Base-by-base conservation (phyloP, 2,329 filamentous ascomycete species). In the Grosmannia clavigera region DNA sequence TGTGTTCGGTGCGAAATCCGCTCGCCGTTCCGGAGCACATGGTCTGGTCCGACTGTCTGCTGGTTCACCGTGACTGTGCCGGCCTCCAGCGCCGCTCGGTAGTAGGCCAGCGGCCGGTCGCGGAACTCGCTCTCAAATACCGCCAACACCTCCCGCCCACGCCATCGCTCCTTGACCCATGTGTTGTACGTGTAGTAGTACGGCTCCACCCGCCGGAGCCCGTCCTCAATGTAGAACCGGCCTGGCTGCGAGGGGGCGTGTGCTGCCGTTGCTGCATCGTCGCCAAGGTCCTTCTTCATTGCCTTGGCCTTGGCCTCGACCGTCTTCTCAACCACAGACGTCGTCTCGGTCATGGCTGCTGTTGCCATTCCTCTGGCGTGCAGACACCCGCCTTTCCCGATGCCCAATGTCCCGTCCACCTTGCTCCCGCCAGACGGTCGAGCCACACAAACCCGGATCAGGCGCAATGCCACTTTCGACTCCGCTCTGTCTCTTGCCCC, bases 171-270 rank as follows among this genome's bases (percentile, higher is more conserved):
- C 74, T 97, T 99, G 77, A 89, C 94, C 75, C 84, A 90, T 0
- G 92, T 96, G 70, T 96, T 95, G 78, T 96, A 96, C 3, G 92
- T 96, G 72, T 81, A 96, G 70, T 94, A 84, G 70, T 99, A 97
- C 3, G 92, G 92, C 52, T 80, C 80, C 38, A 96, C 87, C 64
- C 90, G 85, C 57, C 92, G 86, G 63, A 99, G 76, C 10, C 89
- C 91, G 66, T 87, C 86, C 67, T 96, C 87, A 63, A 96, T 78
- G 67, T 87, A 87, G 73, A 96, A 97, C 0, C 90, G 91, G 31
- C 7, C 31, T 31, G 31, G 14, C 7, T 38, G 19, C 33, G 33
- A 19, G 40, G 5, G 3, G 5, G 6, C 52, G 33, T 62, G 62
- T 3, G 62, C 60, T 12, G 46, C 40, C 16, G 50, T 60, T n/a